Conservation (phyloP, 2,329 filamentous ascomycete genomes). For the Xylaria digitata region DNA sequence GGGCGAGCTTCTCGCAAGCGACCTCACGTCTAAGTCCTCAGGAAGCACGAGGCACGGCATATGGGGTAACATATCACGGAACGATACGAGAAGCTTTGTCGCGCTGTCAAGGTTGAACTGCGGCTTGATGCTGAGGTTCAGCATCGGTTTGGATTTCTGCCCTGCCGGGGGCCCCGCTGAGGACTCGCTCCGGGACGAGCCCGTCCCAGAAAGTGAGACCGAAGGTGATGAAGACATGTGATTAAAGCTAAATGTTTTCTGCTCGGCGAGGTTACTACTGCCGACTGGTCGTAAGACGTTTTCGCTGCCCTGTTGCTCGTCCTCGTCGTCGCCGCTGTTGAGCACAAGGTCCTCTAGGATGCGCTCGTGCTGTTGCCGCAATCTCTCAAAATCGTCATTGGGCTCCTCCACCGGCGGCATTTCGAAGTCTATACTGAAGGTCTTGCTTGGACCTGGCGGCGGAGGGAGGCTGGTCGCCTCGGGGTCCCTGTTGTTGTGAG, state of each 20-base stretch:
- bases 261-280: background rate
- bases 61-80: constrained; percentile 54
- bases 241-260: constrained; percentile 44
- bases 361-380: constrained; percentile 58
- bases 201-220: constrained; percentile 35
- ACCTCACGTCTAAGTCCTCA: constrained; percentile 56
- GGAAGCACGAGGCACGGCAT: constrained; percentile 59
- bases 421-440: constrained; percentile 65
- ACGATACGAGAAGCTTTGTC: constrained; percentile 57
- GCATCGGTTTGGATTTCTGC: constrained; percentile 33
- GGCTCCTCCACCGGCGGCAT: constrained; percentile 56
- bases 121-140: constrained; percentile 59
- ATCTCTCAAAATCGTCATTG: constrained; percentile 55
- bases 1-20: constrained; percentile 59
- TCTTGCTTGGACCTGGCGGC: constrained; percentile 59
- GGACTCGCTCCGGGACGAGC: constrained; percentile 26
- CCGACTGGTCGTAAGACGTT: background rate
- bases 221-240: constrained; percentile 41
- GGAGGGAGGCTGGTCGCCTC: constrained; percentile 44
- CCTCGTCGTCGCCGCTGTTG: constrained; percentile 42
- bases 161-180: constrained; percentile 44
- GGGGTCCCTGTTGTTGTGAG: constrained; percentile 35
- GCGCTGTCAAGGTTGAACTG: constrained; percentile 68
- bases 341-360: constrained; percentile 57
- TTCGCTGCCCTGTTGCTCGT: constrained; percentile 9